phyloP scores from a whole-genome alignment of 495 filamentous ascomycete genomes.

The Haplographium delicatum region DNA sequence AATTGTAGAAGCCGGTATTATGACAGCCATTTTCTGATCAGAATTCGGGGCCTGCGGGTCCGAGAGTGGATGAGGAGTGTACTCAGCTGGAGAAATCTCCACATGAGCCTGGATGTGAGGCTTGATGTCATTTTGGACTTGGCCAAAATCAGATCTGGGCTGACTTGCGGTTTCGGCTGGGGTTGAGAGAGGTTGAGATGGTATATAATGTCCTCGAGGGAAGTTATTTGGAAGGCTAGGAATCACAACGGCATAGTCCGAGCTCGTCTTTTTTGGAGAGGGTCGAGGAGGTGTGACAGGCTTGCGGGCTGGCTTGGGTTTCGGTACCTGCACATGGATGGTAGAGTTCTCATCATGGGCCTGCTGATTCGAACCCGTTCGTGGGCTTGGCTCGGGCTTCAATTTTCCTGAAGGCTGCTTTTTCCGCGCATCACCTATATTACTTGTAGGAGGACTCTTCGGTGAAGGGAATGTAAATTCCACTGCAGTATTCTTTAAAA shows the following conservation, averaged over 20 bases:
- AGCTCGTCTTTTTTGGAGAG: conserved; percentile 3
- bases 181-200: conserved; percentile 4
- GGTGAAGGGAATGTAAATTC: conserved; percentile 22
- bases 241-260: conserved; percentile 17
- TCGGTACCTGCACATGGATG: conserved; percentile 26
- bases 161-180: too few relatives aligned
- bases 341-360: conserved; percentile 27
- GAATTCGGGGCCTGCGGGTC: background rate
- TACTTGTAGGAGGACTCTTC: conserved; percentile 3
- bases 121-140: background rate
- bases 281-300: conserved; percentile 8
- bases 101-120: background rate
- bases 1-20: conserved; percentile 20
- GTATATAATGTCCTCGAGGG: conserved; percentile 13
- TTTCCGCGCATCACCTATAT: too few relatives aligned
- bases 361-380: conserved; percentile 17
- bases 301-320: background rate
- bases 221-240: conserved; percentile 13
- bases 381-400: conserved; percentile 13
- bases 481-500: conserved; percentile 19
- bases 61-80: background rate
- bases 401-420: conserved; percentile 16
- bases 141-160: too few relatives aligned
- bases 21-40: conserved; percentile 6
- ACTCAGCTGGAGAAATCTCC: background rate